Conservation (phyloP, 2,329 filamentous ascomycete species). For the Hysterium pulicare region DNA sequence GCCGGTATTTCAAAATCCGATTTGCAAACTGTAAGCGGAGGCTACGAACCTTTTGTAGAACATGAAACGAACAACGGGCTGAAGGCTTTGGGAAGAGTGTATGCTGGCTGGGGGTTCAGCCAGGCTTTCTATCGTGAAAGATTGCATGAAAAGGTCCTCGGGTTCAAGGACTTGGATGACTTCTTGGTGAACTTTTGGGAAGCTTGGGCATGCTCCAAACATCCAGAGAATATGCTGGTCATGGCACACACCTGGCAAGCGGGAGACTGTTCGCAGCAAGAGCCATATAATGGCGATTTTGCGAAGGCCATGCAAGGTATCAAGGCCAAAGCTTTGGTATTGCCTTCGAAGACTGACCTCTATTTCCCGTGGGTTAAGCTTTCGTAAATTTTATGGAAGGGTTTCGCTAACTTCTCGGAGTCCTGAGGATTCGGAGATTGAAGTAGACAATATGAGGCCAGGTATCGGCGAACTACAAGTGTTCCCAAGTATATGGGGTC, state of each 20-base stretch:
- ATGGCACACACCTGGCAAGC: constrained; percentile 80
- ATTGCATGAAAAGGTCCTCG: constrained; percentile 62
- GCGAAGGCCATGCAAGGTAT: constrained; percentile 61
- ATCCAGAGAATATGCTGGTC: constrained; percentile 69
- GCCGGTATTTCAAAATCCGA: constrained; percentile 43
- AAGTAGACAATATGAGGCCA: constrained; percentile 61
- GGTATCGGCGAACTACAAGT: constrained; percentile 54
- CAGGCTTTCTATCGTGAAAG: constrained; percentile 74
- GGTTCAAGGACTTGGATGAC: constrained; percentile 66
- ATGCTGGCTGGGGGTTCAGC: constrained; percentile 78
- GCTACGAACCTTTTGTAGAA: constrained; percentile 49
- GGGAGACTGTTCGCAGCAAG: constrained; percentile 66
- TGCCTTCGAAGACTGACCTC: constrained; percentile 70
- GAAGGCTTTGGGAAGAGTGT: constrained; percentile 70
- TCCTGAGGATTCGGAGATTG: constrained; percentile 73
- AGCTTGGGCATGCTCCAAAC: constrained; percentile 67
- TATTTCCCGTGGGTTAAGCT: constrained; percentile 64
- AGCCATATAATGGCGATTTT: constrained; percentile 66
- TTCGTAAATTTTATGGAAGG: background rate
- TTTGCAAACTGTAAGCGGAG: constrained; percentile 24
- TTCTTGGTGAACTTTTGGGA: constrained; percentile 78
- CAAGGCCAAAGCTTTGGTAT: constrained; percentile 67
- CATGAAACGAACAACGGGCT: constrained; percentile 56
- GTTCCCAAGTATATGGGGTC: constrained; percentile 64
- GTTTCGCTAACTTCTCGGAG: constrained; percentile 34